Evolutionary conservation across 176 grass and related monocot genomes (phyloP), one percentile per base, ranked within the genome.

Genomic region (Eremochloa ophiuroides): DNA sequence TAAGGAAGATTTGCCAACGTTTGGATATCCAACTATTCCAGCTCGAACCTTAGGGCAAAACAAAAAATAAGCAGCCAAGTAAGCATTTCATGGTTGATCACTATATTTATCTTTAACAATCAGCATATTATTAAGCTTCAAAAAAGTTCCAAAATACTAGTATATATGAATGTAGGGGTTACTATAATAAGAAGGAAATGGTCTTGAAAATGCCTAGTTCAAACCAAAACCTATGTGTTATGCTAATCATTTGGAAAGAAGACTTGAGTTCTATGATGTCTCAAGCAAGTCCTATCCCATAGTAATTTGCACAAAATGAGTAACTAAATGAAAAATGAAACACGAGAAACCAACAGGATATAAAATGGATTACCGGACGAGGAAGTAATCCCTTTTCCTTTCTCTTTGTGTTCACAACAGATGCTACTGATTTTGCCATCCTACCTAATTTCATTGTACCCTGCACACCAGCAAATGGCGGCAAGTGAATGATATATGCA

Each of bases 21-120:
- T 99, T 76, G 96, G 96, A 88, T 99, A 99, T 84, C 96, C 96
- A 83, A 99, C 88, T 82, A 99, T 95, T 85, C 96, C 96, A 82
- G 93, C 93, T 79, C 93, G 91, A 68, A 99, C 88, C 96, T 98
- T 83, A 63, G 17, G 27, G 26, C 7, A 70, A 30, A 65, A 42
- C 41, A 87, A 14, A n/a, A 86, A 87, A 81, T 16, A 81, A 60
- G 17, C 30, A 46, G 62, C 29, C 43, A 56, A 63, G 4, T 71
- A 58, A 89, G 28, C 34, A 85, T n/a, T 8, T 44, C 30, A 15
- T 29, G 44, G 26, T 9, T 88, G 62, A 67, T 55, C 66, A 76
- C 18, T 71, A 20, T 69, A 74, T 61, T 69, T 59, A 59, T 59
- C 55, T 63, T 12, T 13, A 82, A 84, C 16, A 69, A 50, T 48